phyloP scores from a whole-genome alignment of 2,329 filamentous ascomycete species.

The Trichophyton mentagrophytes region DNA sequence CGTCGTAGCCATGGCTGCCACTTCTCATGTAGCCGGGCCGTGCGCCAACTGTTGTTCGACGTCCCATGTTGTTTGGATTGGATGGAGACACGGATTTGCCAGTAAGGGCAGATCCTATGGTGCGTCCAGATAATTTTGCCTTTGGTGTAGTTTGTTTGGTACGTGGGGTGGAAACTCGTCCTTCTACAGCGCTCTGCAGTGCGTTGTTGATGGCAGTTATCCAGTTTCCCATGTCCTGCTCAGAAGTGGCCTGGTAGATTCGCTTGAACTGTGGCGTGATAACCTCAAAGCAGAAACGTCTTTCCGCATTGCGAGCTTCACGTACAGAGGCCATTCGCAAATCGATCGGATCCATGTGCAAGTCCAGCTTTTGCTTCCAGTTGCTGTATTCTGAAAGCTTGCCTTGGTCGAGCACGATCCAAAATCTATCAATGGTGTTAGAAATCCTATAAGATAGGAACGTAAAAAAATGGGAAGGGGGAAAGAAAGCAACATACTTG shows the following conservation, averaged over 20 bases:
- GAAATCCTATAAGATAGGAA: neutral
- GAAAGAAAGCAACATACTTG: conserved; percentile 50
- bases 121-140: conserved; percentile 56
- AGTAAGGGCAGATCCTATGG: conserved; percentile 84
- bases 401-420: conserved; percentile 94
- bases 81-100: conserved; percentile 62
- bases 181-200: conserved; percentile 87
- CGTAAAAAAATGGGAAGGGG: neutral
- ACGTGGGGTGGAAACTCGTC: conserved; percentile 45
- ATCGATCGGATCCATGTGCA: conserved; percentile 97
- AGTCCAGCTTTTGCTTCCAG: conserved; percentile 93
- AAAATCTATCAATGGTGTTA: conserved; percentile 52
- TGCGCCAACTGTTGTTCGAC: conserved; percentile 84
- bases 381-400: conserved; percentile 97
- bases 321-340: conserved; percentile 91
- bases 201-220: conserved; percentile 95
- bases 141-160: conserved; percentile 31
- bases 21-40: conserved; percentile 60
- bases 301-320: conserved; percentile 85
- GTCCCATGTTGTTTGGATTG: conserved; percentile 49
- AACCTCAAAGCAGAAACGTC: conserved; percentile 94
- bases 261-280: conserved; percentile 94
- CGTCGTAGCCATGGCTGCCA: conserved; percentile 60
- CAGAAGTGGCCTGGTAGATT: conserved; percentile 93
- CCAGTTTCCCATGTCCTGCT: conserved; percentile 97